Base-by-base conservation (phyloP, 164 flowering plant species). In the Magnolia kwangsiensis region DNA sequence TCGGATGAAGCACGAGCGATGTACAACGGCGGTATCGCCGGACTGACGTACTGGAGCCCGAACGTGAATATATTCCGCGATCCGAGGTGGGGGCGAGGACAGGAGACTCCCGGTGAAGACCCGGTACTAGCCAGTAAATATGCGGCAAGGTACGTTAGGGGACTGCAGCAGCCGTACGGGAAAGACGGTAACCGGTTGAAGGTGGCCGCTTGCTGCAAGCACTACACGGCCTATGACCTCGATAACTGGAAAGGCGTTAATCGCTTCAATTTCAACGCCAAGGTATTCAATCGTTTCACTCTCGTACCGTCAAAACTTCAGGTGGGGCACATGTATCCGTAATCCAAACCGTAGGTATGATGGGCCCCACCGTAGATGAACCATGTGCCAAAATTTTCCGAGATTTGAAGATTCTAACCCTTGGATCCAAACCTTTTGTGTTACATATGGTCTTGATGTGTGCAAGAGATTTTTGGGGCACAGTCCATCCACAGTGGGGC, bases 71-170 rank as follows among this genome's bases (percentile, higher is more conserved):
- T 95, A 37, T 83, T 91, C 13, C 74, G 98, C 50, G 98, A 95
- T 83, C 98, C 98, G 1, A 80, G 98, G 79, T 95, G 98, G 97
- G 98, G 98, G 72, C 91, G 98, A 0, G 97, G 97, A 24, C 98
- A 95, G 86, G 98, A 95, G 82, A 95, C 98, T 55, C 98, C 98
- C 79, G 98, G 98, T 58, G 98, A 95, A 71, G 98, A 95, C 63
- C 98, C 98, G 16, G 66, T 86, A 2, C n/a, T 95, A 0, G 93
- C 89, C 63, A 90, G 91, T 58, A 77, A 78, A 20, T 95, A 95
- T 69, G 97, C 96, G 0, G 90, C 90, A 10, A 85, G 88, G 71
- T 95, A 91, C 75, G 97, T 91, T 0, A 77, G 84, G 29, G 98
- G 98, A 0, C 79, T 95, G 61, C 98, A 95, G 80, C 51, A 78